Percentiles rank a stretch among this genome's conserved stretches.
Conservation (phyloP, 2,329 filamentous ascomycete genomes). For the Phoma sp. region DNA sequence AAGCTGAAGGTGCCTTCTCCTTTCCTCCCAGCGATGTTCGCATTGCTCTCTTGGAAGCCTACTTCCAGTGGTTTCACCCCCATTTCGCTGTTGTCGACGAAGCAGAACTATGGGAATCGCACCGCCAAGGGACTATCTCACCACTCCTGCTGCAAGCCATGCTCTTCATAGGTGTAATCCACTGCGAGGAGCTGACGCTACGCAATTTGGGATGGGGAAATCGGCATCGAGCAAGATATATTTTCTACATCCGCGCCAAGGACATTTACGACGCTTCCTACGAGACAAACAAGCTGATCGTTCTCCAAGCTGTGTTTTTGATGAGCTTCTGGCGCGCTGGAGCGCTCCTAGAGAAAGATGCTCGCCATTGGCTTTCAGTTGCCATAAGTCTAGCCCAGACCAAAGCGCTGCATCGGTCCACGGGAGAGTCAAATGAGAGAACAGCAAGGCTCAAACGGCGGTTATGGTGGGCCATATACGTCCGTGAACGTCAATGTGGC, state of each 20-base stretch:
- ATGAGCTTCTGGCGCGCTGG: conserved; percentile 65
- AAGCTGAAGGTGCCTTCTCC: conserved; percentile 53
- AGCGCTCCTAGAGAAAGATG: conserved; percentile 49
- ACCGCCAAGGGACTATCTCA: conserved; percentile 55
- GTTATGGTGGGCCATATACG: conserved; percentile 64
- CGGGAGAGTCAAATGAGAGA: conserved; percentile 31
- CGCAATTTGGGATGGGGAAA: conserved; percentile 56
- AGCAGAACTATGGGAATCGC: conserved; percentile 51
- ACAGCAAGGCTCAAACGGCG: conserved; percentile 54
- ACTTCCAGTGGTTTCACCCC: conserved; percentile 65
- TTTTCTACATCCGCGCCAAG: conserved; percentile 60
- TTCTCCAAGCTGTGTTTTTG: conserved; percentile 62
- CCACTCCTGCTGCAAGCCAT: conserved; percentile 61
- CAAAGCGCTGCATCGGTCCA: conserved; percentile 53
- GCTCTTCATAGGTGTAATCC: conserved; percentile 62
- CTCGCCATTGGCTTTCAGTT: conserved; percentile 51
- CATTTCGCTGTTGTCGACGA: conserved; percentile 64
- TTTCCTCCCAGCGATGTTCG: conserved; percentile 56
- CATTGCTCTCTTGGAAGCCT: conserved; percentile 57
- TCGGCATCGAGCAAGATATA: conserved; percentile 59
- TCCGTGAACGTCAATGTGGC: conserved; percentile 58
- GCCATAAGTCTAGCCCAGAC: conserved; percentile 62
- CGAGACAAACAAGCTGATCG: conserved; percentile 59
- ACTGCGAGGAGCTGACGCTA: conserved; percentile 59
- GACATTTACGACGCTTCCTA: conserved; percentile 62